phyloP scores from a whole-genome alignment of 805 yeast genomes.

The Zygotorulaspora florentina region DNA sequence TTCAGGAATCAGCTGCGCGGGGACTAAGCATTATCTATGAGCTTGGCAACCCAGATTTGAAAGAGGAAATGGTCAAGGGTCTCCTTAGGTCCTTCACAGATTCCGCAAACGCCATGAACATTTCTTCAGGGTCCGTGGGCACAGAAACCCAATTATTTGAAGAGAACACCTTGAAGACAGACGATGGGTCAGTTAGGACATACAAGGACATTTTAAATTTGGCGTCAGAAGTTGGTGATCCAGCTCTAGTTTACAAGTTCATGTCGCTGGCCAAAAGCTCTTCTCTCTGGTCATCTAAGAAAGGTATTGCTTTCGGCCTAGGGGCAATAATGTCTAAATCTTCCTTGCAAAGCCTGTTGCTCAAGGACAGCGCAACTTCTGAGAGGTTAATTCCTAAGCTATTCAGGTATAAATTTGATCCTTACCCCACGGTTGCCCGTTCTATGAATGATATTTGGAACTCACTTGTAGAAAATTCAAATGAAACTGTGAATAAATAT shows the following conservation, averaged over 20 bases:
- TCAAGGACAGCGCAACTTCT: conserved; percentile 51
- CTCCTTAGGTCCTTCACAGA: conserved; percentile 76
- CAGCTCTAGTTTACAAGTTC: conserved; percentile 86
- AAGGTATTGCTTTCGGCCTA: conserved; percentile 91
- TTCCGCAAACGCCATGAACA: conserved; percentile 40
- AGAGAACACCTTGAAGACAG: conserved; percentile 72
- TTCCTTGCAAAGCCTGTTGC: conserved; percentile 58
- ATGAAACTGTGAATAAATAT: conserved; percentile 49
- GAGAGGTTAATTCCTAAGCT: conserved; percentile 71
- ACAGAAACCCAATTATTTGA: conserved; percentile 83
- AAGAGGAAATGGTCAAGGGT: conserved; percentile 68
- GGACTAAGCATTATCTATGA: conserved; percentile 83
- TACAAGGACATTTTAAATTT: conserved; percentile 83
- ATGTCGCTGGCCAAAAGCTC: conserved; percentile 89
- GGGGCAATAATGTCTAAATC: conserved; percentile 80
- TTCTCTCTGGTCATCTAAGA: conserved; percentile 85
- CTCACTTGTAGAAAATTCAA: conserved; percentile 54
- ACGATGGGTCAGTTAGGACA: conserved; percentile 83
- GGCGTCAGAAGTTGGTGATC: conserved; percentile 95
- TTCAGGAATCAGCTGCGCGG: conserved; percentile 90
- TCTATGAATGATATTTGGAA: conserved; percentile 91
- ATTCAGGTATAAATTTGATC: conserved; percentile 82
- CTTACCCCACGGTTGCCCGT: conserved; percentile 63
- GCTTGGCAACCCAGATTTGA: conserved; percentile 59
- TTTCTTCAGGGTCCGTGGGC: conserved; percentile 64